A percentile compares a stretch with the other conserved stretches of the same genome.
Evolutionary conservation across 1,284 basidiomycete species (phyloP).

Genomic region (Ustilago tritici): DNA sequence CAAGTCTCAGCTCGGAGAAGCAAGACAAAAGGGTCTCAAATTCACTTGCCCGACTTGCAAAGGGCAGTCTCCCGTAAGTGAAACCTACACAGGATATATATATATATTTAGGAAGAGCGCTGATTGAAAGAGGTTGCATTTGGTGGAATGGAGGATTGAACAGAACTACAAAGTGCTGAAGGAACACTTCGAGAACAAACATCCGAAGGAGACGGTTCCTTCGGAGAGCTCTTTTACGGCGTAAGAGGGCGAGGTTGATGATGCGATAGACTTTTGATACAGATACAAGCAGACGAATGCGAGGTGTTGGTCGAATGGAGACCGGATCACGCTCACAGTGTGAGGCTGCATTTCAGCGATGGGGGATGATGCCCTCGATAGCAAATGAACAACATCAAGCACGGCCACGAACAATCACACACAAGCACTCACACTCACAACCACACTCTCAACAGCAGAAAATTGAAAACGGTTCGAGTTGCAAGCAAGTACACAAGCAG

Average conservation of each 20-base stretch:
- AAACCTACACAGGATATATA: not conserved
- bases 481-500: too few species aligned
- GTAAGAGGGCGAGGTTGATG: not conserved
- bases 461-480: too few species aligned
- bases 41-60: slow-evolving; percentile 45
- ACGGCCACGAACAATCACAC: too few species aligned
- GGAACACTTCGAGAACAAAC: slow-evolving; percentile 46
- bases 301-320: too few species aligned
- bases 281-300: not conserved
- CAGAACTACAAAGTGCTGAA: slow-evolving; percentile 43
- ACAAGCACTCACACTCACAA: too few species aligned
- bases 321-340: too few species aligned
- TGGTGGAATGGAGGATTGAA: not conserved
- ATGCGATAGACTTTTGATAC: slow-evolving; percentile 2
- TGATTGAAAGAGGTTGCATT: not conserved
- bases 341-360: too few species aligned
- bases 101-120: not conserved
- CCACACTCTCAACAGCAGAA: too few species aligned
- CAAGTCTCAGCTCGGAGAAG: slow-evolving; percentile 43
- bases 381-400: too few species aligned
- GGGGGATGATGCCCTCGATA: too few species aligned
- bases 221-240: slow-evolving; percentile 29
- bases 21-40: slow-evolving; percentile 34
- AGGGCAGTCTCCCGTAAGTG: slow-evolving; percentile 40
- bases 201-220: slow-evolving; percentile 36